Evolutionary conservation across 441 rosid genomes (phyloP), one percentile per base, ranked within the genome.

Genomic region (Gossypium davidsonii): DNA sequence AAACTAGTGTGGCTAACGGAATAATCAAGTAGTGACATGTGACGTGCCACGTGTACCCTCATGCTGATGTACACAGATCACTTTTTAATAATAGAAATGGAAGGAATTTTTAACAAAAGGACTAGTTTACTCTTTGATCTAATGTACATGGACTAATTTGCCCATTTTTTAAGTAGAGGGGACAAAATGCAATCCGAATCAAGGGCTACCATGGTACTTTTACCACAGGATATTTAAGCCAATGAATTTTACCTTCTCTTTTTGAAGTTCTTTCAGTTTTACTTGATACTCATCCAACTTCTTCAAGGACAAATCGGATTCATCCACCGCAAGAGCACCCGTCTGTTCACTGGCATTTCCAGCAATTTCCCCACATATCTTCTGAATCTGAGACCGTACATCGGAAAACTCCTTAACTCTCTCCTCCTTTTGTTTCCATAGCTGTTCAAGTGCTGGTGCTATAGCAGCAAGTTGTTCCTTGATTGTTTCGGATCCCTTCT

Each of bases 381-480:
- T 95, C 80, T 92, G 92, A 74, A 95, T 93, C 74, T 93, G 95
- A 8, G 94, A 85, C 77, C 77, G 99, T 21, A 91, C 91, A 76
- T 90, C 88, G 63, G 91, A 84, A 76, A 95, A 93, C 80, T 95
- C 95, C 85, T 82, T 82, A 9, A 93, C 88, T 83, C 97, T 95
- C 82, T 90, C 97, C 75, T 91, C 97, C 79, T 93, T 93, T 83
- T 87, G 97, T 80, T 88, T 87, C 92, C 93, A 90, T 62, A 95
- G 85, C 80, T 89, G 91, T 70, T 93, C 97, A 57, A 93, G 95
- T 12, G 80, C 92, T 0, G 98, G 99, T 73, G 95, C 97, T 79
- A 95, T 93, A 73, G 95, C 92, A 12, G 85, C 90, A 72, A 91
- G 94, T 73, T 95, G 98, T 72, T 93, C 96, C 87, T 95, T 95